Percentiles rank a stretch among this genome's conserved stretches.
These are phyloP conservation scores for Teratosphaeria viscida DNA, from an alignment of 2,329 filamentous ascomycete species.

Conservation along the genomic window DNA sequence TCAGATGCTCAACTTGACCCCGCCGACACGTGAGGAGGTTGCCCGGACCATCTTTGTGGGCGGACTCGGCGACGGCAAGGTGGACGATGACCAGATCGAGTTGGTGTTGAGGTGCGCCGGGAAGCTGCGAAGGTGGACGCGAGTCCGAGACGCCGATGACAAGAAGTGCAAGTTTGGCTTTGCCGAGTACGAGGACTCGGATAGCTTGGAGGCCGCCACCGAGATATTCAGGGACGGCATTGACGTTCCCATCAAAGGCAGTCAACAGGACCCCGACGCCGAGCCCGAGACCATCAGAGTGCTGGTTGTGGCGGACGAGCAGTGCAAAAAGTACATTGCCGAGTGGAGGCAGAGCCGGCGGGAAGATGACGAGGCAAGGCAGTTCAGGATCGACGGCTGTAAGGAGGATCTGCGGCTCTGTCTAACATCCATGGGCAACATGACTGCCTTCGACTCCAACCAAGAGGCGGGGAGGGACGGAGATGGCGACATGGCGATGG, in stretches of 20 bases:
- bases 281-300: constrained; percentile 28
- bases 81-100: constrained; percentile 70
- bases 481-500: constrained; percentile 13
- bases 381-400: constrained; percentile 60
- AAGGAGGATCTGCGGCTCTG: constrained; percentile 57
- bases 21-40: constrained; percentile 82
- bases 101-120: constrained; percentile 68
- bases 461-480: constrained; percentile 1
- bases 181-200: constrained; percentile 85
- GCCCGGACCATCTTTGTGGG: constrained; percentile 83
- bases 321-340: constrained; percentile 74
- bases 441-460: constrained; percentile 30
- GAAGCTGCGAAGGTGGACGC: constrained; percentile 69
- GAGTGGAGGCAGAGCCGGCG: constrained; percentile 60
- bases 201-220: constrained; percentile 74
- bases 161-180: constrained; percentile 87
- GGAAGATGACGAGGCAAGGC: constrained; percentile 48
- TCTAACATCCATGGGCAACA: constrained; percentile 63
- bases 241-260: constrained; percentile 60
- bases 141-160: constrained; percentile 64
- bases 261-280: constrained; percentile 30
- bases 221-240: constrained; percentile 69
- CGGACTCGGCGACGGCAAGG: constrained; percentile 68
- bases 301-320: constrained; percentile 62
- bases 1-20: constrained; percentile 45